These are phyloP conservation scores for Lupinus albus DNA, from an alignment of 306 rosid genomes.

Conservation along the genomic window DNA sequence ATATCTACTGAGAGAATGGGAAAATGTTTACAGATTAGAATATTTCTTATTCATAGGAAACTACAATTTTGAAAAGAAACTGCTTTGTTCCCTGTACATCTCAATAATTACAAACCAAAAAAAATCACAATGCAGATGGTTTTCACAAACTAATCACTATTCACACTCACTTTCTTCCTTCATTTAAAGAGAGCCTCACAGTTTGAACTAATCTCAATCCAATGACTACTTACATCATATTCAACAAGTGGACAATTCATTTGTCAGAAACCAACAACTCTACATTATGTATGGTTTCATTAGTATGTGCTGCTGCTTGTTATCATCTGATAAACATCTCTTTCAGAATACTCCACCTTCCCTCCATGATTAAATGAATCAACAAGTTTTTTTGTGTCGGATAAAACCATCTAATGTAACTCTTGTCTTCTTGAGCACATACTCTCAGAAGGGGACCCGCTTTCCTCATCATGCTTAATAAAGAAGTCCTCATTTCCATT, in stretches of 20 bases:
- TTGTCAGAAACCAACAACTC: conserved; percentile 32
- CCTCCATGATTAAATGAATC: conserved; percentile 21
- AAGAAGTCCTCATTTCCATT: conserved; percentile 60
- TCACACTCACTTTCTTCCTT: conserved; percentile 32
- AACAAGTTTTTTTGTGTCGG: conserved; percentile 14
- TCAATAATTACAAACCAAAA: conserved; percentile 32
- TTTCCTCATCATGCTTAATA: conserved; percentile 61
- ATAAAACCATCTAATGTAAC: conserved; percentile 49
- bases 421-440: conserved; percentile 59
- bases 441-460: conserved; percentile 47
- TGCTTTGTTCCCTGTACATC: conserved; percentile 46
- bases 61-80: conserved; percentile 25
- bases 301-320: conserved; percentile 19
- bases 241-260: conserved; percentile 29
- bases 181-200: conserved; percentile 39
- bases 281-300: conserved; percentile 22
- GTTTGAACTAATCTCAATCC: conserved; percentile 32
- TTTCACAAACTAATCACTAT: conserved; percentile 34
- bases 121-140: conserved; percentile 39
- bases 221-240: conserved; percentile 2
- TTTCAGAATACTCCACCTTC: conserved; percentile 21
- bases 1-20: not conserved
- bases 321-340: conserved; percentile 30
- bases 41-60: conserved; percentile 34
- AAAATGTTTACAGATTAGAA: conserved; percentile 21